phyloP scores from a whole-genome alignment of 176 grass and related monocot genomes.

The Calamus simplicifolius region DNA sequence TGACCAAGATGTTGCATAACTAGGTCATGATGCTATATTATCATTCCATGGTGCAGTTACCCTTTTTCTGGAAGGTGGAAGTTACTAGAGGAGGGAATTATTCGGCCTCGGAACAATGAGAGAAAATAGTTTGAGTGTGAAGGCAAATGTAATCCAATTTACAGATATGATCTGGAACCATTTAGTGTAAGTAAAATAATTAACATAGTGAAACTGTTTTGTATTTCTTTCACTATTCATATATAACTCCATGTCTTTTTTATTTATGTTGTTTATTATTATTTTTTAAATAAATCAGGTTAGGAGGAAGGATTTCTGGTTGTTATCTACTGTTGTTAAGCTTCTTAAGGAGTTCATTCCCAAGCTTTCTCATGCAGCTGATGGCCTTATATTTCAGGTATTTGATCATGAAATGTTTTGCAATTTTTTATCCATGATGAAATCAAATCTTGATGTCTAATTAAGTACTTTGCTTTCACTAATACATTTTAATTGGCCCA shows the following conservation, averaged over 20 bases:
- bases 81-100: constrained; percentile 88
- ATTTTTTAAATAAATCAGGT: constrained; percentile 37
- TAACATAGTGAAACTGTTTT: constrained; percentile 4
- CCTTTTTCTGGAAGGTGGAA: constrained; percentile 96
- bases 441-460: no score
- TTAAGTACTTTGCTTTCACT: no score
- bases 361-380: constrained; percentile 82
- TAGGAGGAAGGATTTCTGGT: constrained; percentile 96
- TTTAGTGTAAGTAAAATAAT: constrained; percentile 50
- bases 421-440: no score
- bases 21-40: no score
- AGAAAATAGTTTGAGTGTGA: constrained; percentile 77
- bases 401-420: not conserved
- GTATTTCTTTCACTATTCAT: constrained; percentile 9
- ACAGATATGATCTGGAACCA: constrained; percentile 97
- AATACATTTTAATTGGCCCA: no score
- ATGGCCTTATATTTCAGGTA: constrained; percentile 99
- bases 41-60: constrained; percentile 58
- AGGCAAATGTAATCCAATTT: constrained; percentile 57
- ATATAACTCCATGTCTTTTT: constrained; percentile 1
- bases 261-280: constrained; percentile 5
- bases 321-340: constrained; percentile 70
- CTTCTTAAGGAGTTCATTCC: constrained; percentile 84
- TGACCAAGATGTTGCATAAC: no score
- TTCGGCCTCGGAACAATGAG: constrained; percentile 60